These are phyloP conservation scores for Lactifluus hygrophoroides DNA, from an alignment of 768 basidiomycete genomes.

Conservation along the genomic window DNA sequence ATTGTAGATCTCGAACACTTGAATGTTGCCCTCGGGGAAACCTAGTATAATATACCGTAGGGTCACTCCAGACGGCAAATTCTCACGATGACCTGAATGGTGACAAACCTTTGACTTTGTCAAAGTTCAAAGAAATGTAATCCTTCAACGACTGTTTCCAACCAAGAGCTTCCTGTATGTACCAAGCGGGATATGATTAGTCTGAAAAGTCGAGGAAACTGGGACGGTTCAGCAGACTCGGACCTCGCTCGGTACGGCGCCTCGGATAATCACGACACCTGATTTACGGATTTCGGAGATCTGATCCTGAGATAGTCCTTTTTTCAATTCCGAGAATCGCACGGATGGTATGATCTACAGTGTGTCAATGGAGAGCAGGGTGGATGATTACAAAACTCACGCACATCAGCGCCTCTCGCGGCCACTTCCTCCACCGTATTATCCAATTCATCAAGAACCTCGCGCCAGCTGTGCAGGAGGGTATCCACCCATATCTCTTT, in stretches of 20 bases:
- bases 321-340: slow-evolving; percentile 35
- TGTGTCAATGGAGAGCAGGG: too few species aligned
- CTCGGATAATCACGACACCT: slow-evolving; percentile 50
- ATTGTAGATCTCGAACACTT: slow-evolving; percentile 72
- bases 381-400: too few species aligned
- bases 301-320: slow-evolving; percentile 40
- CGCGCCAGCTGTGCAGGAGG: slow-evolving; percentile 45
- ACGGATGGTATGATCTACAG: slow-evolving; percentile 46
- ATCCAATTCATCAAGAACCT: slow-evolving; percentile 44
- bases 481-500: slow-evolving; percentile 39
- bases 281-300: slow-evolving; percentile 37
- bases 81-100: not conserved
- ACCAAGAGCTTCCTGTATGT: slow-evolving; percentile 42
- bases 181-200: not conserved
- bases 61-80: not conserved
- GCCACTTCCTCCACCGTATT: slow-evolving; percentile 40
- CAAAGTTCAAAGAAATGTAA: slow-evolving; percentile 43
- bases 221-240: slow-evolving; percentile 18
- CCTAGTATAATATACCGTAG: slow-evolving; percentile 41
- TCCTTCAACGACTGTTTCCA: slow-evolving; percentile 51
- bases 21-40: slow-evolving; percentile 56
- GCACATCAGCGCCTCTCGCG: slow-evolving; percentile 38
- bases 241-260: slow-evolving; percentile 47
- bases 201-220: not conserved
- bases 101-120: slow-evolving; percentile 39